Conservation (phyloP, 345 rosid species). For the Lumnitzera racemosa region DNA sequence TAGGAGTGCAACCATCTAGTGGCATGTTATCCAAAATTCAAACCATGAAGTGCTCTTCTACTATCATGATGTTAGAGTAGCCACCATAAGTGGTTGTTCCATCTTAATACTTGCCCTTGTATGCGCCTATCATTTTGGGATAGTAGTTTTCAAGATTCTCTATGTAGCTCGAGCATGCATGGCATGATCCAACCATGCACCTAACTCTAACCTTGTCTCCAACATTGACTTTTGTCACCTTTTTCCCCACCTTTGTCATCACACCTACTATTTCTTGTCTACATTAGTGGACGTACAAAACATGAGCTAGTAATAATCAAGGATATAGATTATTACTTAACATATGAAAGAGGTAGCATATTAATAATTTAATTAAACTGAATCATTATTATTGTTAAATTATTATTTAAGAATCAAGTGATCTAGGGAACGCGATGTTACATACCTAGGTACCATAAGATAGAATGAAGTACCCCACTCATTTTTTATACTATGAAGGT, state of each 20-base stretch:
- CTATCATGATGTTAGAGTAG: conserved; percentile 44
- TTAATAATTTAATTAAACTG: too few relatives aligned
- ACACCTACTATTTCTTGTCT: conserved; percentile 47
- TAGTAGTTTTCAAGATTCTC: conserved; percentile 17
- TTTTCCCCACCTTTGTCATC: conserved; percentile 29
- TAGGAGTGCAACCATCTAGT: conserved; percentile 49
- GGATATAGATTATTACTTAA: too few relatives aligned
- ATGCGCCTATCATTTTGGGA: conserved; percentile 4
- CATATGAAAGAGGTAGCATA: too few relatives aligned
- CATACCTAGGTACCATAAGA: conserved; percentile 44
- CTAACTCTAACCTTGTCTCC: conserved; percentile 43
- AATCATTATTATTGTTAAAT: too few relatives aligned
- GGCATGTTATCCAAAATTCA: conserved; percentile 43
- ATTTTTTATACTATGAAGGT: conserved; percentile 23
- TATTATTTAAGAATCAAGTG: too few relatives aligned
- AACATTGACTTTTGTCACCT: conserved; percentile 27
- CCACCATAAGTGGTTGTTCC: conserved; percentile 29
- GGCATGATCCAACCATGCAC: conserved; percentile 32
- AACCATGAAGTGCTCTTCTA: conserved; percentile 42
- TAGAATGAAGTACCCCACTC: conserved; percentile 24
- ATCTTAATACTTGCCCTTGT: conserved; percentile 8
- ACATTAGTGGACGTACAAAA: neutral
- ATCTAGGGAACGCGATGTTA: too few relatives aligned
- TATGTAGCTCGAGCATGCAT: conserved; percentile 5
- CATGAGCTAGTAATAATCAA: too few relatives aligned